These are phyloP conservation scores for Microascus cirrosus DNA, from an alignment of 2,329 filamentous ascomycete species.

Conservation along the genomic window DNA sequence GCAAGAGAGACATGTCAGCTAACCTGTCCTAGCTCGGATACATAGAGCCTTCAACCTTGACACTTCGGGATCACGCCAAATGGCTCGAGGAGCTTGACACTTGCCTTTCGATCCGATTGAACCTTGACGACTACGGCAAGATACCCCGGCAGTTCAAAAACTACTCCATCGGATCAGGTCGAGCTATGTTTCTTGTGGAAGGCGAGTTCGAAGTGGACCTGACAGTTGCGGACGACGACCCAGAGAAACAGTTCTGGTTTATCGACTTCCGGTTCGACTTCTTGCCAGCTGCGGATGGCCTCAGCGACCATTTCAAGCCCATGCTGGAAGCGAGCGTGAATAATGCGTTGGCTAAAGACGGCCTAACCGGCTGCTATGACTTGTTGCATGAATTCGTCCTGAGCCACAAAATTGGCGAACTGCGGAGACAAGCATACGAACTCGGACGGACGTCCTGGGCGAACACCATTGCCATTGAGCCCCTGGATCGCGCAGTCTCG, in stretches of 20 bases:
- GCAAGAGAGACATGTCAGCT: neutral
- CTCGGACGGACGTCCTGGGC: slow-evolving; percentile 66
- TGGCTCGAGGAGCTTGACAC: slow-evolving; percentile 76
- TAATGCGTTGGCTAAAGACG: slow-evolving; percentile 53
- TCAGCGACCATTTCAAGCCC: slow-evolving; percentile 52
- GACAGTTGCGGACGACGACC: slow-evolving; percentile 78
- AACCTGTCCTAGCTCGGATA: slow-evolving; percentile 53
- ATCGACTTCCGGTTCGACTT: slow-evolving; percentile 85
- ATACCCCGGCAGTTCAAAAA: slow-evolving; percentile 65
- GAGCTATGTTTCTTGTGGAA: slow-evolving; percentile 75
- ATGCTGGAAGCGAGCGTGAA: slow-evolving; percentile 68
- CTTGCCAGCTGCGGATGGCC: slow-evolving; percentile 48
- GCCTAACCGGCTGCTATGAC: slow-evolving; percentile 70
- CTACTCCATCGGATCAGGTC: slow-evolving; percentile 73
- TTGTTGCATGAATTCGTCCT: slow-evolving; percentile 80
- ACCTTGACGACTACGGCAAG: slow-evolving; percentile 68
- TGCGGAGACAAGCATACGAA: slow-evolving; percentile 64
- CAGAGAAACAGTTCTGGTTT: slow-evolving; percentile 80
- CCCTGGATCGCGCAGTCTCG: slow-evolving; percentile 68
- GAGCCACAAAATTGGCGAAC: slow-evolving; percentile 79
- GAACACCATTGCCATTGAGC: slow-evolving; percentile 65
- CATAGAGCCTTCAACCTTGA: slow-evolving; percentile 61
- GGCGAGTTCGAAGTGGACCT: slow-evolving; percentile 90
- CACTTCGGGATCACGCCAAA: slow-evolving; percentile 58
- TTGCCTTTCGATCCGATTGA: slow-evolving; percentile 70